Evolutionary conservation across 179 eudicot genomes (phyloP).

Genomic region (Beta lomatogona): DNA sequence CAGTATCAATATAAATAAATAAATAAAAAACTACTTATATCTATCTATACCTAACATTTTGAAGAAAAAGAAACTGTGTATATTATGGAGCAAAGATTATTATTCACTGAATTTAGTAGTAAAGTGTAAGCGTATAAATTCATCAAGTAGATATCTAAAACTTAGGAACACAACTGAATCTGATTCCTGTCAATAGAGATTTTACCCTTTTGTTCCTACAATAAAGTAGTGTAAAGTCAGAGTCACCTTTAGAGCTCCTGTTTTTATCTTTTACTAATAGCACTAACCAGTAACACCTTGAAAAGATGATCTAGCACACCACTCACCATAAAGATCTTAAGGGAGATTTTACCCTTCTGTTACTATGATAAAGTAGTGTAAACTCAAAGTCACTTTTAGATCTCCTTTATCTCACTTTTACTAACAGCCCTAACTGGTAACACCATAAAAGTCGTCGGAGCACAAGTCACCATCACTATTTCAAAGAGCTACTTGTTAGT

Average conservation of each 20-base stretch:
- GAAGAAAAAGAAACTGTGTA: not conserved
- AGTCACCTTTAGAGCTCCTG: not conserved
- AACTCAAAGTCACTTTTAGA: not conserved
- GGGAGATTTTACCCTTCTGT: too few species aligned
- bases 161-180: not conserved
- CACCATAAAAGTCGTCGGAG: not conserved
- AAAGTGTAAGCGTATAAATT: not conserved
- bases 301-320: not conserved
- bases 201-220: not conserved
- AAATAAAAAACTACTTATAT: not conserved
- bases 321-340: not conserved
- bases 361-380: too few species aligned
- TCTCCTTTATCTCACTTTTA: not conserved
- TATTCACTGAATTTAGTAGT: not conserved
- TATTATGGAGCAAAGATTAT: not conserved
- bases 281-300: not conserved
- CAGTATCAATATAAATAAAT: too few species aligned
- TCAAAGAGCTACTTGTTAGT: not conserved
- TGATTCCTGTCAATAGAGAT: not conserved
- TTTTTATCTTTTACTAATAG: not conserved
- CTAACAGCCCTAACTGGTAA: not conserved
- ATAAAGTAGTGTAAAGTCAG: not conserved
- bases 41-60: not conserved
- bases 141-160: not conserved
- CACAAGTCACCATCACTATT: not conserved